These are phyloP conservation scores for Ormosia emarginata DNA, from an alignment of 306 rosid genomes.

Conservation along the genomic window DNA sequence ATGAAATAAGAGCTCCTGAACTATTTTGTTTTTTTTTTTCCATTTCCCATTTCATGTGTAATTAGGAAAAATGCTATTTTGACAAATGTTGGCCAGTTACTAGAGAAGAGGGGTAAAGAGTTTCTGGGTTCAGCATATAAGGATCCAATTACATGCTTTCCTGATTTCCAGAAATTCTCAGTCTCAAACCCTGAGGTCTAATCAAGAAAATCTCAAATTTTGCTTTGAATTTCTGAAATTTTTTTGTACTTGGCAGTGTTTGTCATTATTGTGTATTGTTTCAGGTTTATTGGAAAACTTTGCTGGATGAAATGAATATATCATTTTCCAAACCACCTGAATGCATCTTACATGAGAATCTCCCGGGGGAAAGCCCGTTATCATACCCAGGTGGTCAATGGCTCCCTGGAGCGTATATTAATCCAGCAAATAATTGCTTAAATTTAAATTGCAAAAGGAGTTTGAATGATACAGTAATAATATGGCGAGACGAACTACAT, in stretches of 20 bases:
- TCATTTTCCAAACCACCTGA: conserved; percentile 63
- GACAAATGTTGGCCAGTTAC: conserved; percentile 71
- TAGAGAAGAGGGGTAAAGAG: conserved; percentile 69
- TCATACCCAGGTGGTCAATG: conserved; percentile 70
- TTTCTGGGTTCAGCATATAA: conserved; percentile 67
- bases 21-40: not conserved
- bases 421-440: conserved; percentile 82
- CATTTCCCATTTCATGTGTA: conserved; percentile 16
- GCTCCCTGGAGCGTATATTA: conserved; percentile 83
- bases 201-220: not conserved
- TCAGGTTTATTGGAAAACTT: conserved; percentile 78
- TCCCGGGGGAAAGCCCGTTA: conserved; percentile 29
- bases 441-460: conserved; percentile 49
- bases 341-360: conserved; percentile 58
- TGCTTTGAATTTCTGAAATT: not conserved
- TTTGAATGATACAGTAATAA: conserved; percentile 57
- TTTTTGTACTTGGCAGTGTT: not conserved
- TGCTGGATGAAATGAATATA: conserved; percentile 65
- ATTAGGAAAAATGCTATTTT: conserved; percentile 50
- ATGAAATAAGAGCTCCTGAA: not conserved
- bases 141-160: conserved; percentile 82
- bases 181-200: conserved; percentile 75
- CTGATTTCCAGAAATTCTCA: conserved; percentile 77
- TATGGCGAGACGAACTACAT: conserved; percentile 82
- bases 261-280: conserved; percentile 18